Conservation (phyloP, 129 eudicot genomes). For the Chrysanthemum seticuspe region DNA sequence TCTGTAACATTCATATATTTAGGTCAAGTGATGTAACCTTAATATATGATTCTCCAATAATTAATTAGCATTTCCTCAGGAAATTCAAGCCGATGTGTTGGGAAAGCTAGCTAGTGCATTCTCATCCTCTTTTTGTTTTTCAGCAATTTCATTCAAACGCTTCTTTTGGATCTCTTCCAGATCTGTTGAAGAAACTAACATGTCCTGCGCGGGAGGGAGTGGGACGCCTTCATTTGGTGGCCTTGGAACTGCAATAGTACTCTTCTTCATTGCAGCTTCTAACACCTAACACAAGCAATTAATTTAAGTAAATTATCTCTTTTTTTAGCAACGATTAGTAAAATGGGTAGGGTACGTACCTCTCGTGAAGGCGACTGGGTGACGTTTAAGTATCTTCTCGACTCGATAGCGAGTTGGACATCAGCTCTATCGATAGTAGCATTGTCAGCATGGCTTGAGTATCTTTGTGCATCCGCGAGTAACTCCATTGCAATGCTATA, state of each 20-base stretch:
- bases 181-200: constrained; percentile 12
- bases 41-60: background rate
- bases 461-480: constrained; percentile 67
- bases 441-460: constrained; percentile 73
- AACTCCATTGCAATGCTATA: constrained; percentile 64
- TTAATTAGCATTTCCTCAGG: background rate
- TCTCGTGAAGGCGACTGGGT: constrained; percentile 9
- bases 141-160: background rate
- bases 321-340: background rate
- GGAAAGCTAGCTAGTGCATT: background rate
- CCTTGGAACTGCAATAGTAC: constrained; percentile 1
- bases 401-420: constrained; percentile 66
- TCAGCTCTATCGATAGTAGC: constrained; percentile 62
- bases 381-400: constrained; percentile 36
- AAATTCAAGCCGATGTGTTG: background rate
- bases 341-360: background rate
- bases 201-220: constrained; percentile 17
- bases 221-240: constrained; percentile 5
- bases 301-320: background rate
- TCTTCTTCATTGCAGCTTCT: constrained; percentile 17
- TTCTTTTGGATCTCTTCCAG: constrained; percentile 3
- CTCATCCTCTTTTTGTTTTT: constrained; percentile 17
- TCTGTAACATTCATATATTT: background rate
- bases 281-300: background rate
- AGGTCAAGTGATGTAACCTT: no score